These are phyloP conservation scores for Citeromyces hawaiiensis DNA, from an alignment of 1,139 yeast species.

Conservation along the genomic window DNA sequence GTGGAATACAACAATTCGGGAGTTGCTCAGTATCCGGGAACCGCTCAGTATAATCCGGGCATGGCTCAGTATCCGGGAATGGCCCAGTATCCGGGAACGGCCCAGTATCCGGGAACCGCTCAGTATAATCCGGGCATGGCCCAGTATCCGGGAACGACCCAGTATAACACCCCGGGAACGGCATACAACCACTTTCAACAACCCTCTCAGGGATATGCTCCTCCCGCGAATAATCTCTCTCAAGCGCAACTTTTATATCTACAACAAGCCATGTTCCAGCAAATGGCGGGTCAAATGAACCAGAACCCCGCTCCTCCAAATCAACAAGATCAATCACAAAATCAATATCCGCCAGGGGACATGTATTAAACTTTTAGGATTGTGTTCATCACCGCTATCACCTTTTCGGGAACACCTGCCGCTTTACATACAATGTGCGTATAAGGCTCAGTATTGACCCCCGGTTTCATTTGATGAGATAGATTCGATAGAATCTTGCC, in stretches of 20 bases:
- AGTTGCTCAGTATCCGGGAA: no score
- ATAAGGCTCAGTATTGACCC: background rate
- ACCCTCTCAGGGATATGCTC: background rate
- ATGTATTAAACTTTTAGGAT: background rate
- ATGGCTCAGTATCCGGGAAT: no score
- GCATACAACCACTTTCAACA: no score
- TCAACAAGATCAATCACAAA: background rate
- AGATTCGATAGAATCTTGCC: background rate
- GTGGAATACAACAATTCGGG: no score
- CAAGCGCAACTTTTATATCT: background rate
- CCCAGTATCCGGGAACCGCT: no score
- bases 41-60: no score
- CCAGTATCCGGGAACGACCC: no score
- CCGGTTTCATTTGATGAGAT: background rate
- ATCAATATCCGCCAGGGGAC: background rate
- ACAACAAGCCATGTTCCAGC: conserved; percentile 22
- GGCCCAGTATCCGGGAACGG: no score
- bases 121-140: no score
- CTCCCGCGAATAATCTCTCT: background rate
- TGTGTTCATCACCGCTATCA: background rate
- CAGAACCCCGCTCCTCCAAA: background rate
- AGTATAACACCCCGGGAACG: no score
- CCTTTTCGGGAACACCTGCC: background rate
- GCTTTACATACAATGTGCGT: background rate
- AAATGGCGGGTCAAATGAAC: conserved; percentile 39